Base-by-base conservation (phyloP, 2,329 filamentous ascomycete species). In the Aspergillus ochraceus region DNA sequence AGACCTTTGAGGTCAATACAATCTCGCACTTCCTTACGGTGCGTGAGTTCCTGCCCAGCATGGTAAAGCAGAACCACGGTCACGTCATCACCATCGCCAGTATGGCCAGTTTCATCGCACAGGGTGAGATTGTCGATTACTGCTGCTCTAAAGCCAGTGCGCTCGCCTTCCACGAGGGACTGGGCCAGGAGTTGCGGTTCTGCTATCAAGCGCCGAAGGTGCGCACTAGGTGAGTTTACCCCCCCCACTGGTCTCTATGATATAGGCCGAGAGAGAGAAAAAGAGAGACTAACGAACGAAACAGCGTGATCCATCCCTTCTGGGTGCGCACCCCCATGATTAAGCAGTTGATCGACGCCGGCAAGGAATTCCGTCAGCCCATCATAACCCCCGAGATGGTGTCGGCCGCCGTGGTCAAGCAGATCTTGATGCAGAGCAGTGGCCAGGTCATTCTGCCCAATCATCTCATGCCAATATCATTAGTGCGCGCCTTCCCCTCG, bases 41-140 rank as follows among this genome's bases (percentile, higher is more conserved):
- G 10, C 76, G 79, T 54, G 81, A 82, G 62, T 84, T 85, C 70
- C 64, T 85, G 32, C 83, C 83, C 0, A 71, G 74, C 53, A 85
- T 85, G 82, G 66, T 84, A 22, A 66, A 68, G 49, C 71, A 73
- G 19, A 80, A 83, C 64, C 83, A 84, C 64, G 85, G 84, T 2
- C 84, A 86, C 61, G 75, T 87, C 30, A 76, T 87, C 11, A 84
- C 83, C 0, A 76, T 87, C 14, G 83, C 84, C 2, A 83, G 80
- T 59, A 75, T 81, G 66, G 82, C 82, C 10, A 81, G 79, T 39
- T 85, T 82, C 65, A 59, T 83, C 5, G 73, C 74, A 0, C 63
- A 80, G 4, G 78, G 75, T 1, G 78, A 81, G 30, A 80, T 86
- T 62, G 79, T 79, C 10, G 82, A 84, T 61, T 86, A 86, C 68